Evolutionary conservation across 805 yeast genomes (phyloP).

Genomic region (Teunomyces panamensis): DNA sequence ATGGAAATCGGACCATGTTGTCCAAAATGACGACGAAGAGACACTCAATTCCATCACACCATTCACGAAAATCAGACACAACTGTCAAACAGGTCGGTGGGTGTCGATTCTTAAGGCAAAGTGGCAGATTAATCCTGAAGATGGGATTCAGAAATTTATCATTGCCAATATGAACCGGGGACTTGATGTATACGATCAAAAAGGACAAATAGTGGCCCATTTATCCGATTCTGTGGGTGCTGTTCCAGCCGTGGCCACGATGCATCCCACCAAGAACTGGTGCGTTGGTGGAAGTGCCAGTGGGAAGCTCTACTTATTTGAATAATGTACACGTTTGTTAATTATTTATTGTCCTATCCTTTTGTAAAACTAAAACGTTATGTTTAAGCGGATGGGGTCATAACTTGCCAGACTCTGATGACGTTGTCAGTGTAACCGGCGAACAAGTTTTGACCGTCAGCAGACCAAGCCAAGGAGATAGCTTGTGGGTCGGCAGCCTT

Average conservation of each 20-base stretch:
- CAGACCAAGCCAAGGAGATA: constrained; percentile 98
- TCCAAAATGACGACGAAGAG: constrained; percentile 11
- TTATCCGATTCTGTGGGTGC: constrained; percentile 69
- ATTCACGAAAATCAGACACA: constrained; percentile 65
- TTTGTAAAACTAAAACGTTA: not conserved
- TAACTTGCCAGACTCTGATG: constrained; percentile 99
- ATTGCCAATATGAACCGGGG: constrained; percentile 92
- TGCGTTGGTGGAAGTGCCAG: constrained; percentile 91
- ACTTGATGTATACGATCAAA: constrained; percentile 74
- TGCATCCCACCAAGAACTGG: constrained; percentile 90
- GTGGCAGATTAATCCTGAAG: constrained; percentile 77
- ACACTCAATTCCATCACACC: constrained; percentile 53
- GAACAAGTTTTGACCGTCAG: constrained; percentile 98
- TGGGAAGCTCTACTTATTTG: constrained; percentile 75
- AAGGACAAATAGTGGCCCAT: constrained; percentile 79
- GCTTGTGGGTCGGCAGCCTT: constrained; percentile 98
- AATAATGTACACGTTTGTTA: constrained; percentile 15
- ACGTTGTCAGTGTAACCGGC: constrained; percentile 99
- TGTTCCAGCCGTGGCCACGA: constrained; percentile 84
- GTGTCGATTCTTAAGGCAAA: constrained; percentile 84
- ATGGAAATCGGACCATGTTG: constrained; percentile 19
- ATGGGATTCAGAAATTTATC: constrained; percentile 75
- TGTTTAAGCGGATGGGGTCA: constrained; percentile 67
- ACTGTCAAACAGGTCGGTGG: constrained; percentile 98
- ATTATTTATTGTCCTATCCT: constrained; percentile 2